A percentile compares a stretch with the other conserved stretches of the same genome.
Conservation (phyloP, 306 rosid genomes). For the Carpinus viminea region DNA sequence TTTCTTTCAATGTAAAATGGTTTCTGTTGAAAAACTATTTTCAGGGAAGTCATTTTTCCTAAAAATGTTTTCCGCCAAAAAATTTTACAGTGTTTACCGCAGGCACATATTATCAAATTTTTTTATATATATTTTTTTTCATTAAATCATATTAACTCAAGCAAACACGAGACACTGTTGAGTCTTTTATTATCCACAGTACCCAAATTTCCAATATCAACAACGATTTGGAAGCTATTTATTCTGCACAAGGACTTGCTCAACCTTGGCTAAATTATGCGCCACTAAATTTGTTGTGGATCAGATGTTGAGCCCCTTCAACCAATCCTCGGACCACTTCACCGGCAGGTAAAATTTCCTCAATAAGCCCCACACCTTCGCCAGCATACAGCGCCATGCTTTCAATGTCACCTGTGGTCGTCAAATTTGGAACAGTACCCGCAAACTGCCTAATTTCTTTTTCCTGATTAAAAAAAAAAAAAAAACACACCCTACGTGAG, state of each 20-base stretch:
- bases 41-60: too few species aligned
- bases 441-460: constrained; percentile 59
- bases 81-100: too few species aligned
- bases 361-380: constrained; percentile 68
- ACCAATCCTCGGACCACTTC: constrained; percentile 69
- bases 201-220: background rate
- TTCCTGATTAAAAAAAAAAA: constrained; percentile 39
- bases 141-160: too few species aligned
- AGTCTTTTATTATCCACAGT: background rate
- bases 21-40: too few species aligned
- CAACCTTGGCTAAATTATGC: background rate
- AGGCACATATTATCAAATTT: too few species aligned
- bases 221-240: background rate
- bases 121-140: too few species aligned
- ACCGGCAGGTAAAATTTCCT: constrained; percentile 66
- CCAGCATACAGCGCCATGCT: constrained; percentile 94
- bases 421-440: constrained; percentile 65
- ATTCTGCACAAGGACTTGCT: background rate
- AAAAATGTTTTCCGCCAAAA: too few species aligned
- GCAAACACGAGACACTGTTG: background rate
- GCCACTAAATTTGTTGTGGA: constrained; percentile 37
- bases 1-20: too few species aligned
- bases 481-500: background rate
- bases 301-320: constrained; percentile 69
- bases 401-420: constrained; percentile 69